phyloP scores from a whole-genome alignment of 306 rosid genomes.

The Cucumis cinereus region DNA sequence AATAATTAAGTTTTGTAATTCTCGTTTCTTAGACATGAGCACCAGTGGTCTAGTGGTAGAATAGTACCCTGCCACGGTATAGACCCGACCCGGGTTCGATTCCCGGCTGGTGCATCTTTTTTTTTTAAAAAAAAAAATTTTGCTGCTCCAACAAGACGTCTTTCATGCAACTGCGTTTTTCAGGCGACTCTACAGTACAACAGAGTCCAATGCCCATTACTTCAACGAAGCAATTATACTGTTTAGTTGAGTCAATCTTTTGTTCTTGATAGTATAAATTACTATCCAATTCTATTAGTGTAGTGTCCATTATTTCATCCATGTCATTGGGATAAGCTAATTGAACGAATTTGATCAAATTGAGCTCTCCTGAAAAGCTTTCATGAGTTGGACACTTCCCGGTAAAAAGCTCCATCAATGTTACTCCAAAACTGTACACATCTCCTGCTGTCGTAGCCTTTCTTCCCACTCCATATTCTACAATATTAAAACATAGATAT shows the following conservation, averaged over 20 bases:
- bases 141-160: constrained; percentile 30
- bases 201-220: constrained; percentile 40
- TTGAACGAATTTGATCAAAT: constrained; percentile 42
- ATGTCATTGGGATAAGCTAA: constrained; percentile 26
- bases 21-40: neutral
- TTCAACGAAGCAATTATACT: constrained; percentile 17
- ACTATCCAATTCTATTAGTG: constrained; percentile 12
- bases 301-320: constrained; percentile 33
- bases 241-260: constrained; percentile 4
- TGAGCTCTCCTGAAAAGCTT: constrained; percentile 32
- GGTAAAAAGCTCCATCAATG: constrained; percentile 42
- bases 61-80: constrained; percentile 71
- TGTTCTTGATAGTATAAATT: neutral
- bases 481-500: neutral
- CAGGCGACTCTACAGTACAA: constrained; percentile 35
- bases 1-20: too few species aligned
- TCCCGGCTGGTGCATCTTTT: constrained; percentile 51
- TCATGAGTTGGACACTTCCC: constrained; percentile 52
- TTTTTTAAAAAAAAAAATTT: too few species aligned
- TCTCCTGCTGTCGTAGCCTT: constrained; percentile 55
- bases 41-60: constrained; percentile 99
- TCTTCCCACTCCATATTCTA: constrained; percentile 62
- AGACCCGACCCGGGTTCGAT: constrained; percentile 49
- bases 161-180: constrained; percentile 36
- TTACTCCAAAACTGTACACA: constrained; percentile 60